A percentile compares a stretch with the other conserved stretches of the same genome.
Evolutionary conservation across 148 eudicot genomes (phyloP).

Genomic region (Heliosperma pusillum): DNA sequence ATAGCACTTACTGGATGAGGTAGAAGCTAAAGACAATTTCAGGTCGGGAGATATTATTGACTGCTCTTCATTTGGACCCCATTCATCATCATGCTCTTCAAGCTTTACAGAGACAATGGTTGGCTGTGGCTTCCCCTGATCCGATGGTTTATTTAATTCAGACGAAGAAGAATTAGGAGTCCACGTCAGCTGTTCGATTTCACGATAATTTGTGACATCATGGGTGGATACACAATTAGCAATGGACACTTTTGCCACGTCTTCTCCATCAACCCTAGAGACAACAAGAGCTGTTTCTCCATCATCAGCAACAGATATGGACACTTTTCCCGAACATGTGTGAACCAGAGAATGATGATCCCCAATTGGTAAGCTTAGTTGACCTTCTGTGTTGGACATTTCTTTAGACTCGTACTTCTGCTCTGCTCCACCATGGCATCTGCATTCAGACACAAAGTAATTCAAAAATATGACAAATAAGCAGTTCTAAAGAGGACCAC

Average conservation of each 20-base stretch:
- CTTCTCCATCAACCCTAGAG: slow-evolving; percentile 55
- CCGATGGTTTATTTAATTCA: slow-evolving; percentile 26
- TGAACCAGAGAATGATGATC: slow-evolving; percentile 34
- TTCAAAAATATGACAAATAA: slow-evolving; percentile 5
- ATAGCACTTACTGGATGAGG: slow-evolving; percentile 33
- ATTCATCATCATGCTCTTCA: slow-evolving; percentile 22
- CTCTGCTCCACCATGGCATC: slow-evolving; percentile 51
- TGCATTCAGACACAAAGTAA: slow-evolving; percentile 33
- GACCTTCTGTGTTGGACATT: slow-evolving; percentile 23
- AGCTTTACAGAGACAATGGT: slow-evolving; percentile 25
- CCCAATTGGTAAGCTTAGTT: slow-evolving; percentile 25
- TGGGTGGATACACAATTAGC: slow-evolving; percentile 23
- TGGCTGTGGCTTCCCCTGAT: slow-evolving; percentile 26
- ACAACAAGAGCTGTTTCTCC: slow-evolving; percentile 96
- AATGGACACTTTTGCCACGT: slow-evolving; percentile 30
- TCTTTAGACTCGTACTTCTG: slow-evolving; percentile 33
- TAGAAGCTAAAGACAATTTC: slow-evolving; percentile 35
- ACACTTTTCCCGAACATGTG: slow-evolving; percentile 60
- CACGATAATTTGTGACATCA: slow-evolving; percentile 21
- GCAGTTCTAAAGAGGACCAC: not conserved
- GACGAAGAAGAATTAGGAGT: slow-evolving; percentile 25
- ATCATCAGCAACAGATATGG: slow-evolving; percentile 81
- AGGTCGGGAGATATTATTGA: slow-evolving; percentile 32
- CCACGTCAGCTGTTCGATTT: slow-evolving; percentile 25
- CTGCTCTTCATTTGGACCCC: slow-evolving; percentile 31